Base-by-base conservation (phyloP, 2,329 filamentous ascomycete genomes). In the Ophiostoma ips region DNA sequence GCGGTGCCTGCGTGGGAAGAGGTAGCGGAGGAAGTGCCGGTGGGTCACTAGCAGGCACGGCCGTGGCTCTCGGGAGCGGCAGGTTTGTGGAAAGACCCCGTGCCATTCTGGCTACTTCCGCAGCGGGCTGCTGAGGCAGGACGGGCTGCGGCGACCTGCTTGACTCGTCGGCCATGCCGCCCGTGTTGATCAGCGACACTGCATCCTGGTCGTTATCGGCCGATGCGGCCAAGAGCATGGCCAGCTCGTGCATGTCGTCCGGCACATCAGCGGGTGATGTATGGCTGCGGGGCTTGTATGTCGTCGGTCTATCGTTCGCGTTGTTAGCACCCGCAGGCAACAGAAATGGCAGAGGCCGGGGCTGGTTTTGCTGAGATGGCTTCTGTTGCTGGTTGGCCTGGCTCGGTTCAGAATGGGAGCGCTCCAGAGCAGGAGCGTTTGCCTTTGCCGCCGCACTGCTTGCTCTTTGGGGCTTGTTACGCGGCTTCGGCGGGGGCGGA, bases 11-110 rank as follows among this genome's bases (percentile, higher is more conserved):
- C 0, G 56, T 55, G 1, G 66, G 58, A 24, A 61, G 54, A 15
- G 61, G 60, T 30, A 63, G 50, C 6, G 57, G 58, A 7, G 58
- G 58, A 31, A 60, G 58, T 55, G 43, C 58, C 30, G 68, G 59
- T 2, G 71, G 68, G 50, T 77, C 72, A 51, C 72, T 76, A 7
- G 71, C 71, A 7, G 72, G 67, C n/a, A 58, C 44, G 3, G 48
- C 34, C 11, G 49, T 50, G 28, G 41, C 30, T 34, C 44, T 50
- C 2, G 47, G 10, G 10, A 41, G 19, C 12, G 38, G 21, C 15
- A 28, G 21, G 10, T 16, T 21, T 2, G 18, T 30, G 16, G 50
- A 30, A 3, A 28, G 34, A 5, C 12, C 35, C n/a, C 16, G 37
- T n/a, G 41, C 19, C 24, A 35, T 24, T 21, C 36, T 28, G 6